These are phyloP conservation scores for Styphnolobium japonicum DNA, from an alignment of 306 rosid genomes.

Conservation along the genomic window DNA sequence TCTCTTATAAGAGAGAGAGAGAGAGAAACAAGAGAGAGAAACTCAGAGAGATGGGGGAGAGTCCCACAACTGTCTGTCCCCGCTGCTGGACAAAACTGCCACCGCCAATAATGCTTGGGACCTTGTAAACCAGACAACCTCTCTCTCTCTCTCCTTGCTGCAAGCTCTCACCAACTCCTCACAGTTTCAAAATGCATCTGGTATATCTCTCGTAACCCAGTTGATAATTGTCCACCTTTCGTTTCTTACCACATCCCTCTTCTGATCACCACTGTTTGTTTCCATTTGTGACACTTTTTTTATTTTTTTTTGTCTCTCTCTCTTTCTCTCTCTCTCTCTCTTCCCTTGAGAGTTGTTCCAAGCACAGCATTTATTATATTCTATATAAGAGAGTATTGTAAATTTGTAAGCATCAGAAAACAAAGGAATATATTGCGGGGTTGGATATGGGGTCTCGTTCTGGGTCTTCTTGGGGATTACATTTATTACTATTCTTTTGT, in stretches of 20 bases:
- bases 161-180: constrained; percentile 32
- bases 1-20: background rate
- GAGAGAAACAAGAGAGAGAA: background rate
- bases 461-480: constrained; percentile 49
- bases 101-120: constrained; percentile 93
- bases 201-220: constrained; percentile 33
- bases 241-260: constrained; percentile 52
- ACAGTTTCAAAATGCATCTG: constrained; percentile 38
- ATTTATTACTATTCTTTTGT: constrained; percentile 70
- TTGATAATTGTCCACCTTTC: constrained; percentile 58
- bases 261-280: constrained; percentile 4
- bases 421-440: constrained; percentile 44
- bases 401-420: constrained; percentile 32
- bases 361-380: constrained; percentile 57
- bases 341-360: constrained; percentile 25
- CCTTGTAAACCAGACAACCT: constrained; percentile 68
- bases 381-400: constrained; percentile 33
- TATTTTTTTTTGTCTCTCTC: too few species aligned
- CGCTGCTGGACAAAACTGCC: constrained; percentile 86
- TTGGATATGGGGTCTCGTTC: constrained; percentile 61
- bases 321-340: constrained; percentile 19
- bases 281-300: too few species aligned
- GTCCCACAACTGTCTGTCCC: constrained; percentile 85
- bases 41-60: constrained; percentile 28
- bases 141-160: constrained; percentile 20